Evolutionary conservation across 2,329 filamentous ascomycete genomes (phyloP).

Genomic region (Nectriaceae sp.): DNA sequence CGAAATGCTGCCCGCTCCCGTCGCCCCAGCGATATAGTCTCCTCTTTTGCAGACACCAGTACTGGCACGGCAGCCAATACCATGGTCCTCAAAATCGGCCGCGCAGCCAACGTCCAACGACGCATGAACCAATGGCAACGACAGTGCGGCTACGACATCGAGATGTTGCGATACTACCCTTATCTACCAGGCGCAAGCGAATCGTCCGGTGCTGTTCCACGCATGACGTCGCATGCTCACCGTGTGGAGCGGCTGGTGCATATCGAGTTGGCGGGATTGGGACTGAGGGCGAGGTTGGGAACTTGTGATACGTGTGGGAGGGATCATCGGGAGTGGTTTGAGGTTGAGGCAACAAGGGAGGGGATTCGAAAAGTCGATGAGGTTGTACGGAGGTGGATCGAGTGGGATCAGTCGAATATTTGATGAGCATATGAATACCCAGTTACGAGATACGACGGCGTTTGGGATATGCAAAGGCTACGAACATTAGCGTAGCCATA

Average conservation of each 20-base stretch:
- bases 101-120: conserved; percentile 81
- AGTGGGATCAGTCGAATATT: conserved; percentile 68
- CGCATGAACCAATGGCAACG: conserved; percentile 90
- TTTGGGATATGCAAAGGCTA: background rate
- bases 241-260: conserved; percentile 90
- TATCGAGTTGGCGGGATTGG: conserved; percentile 74
- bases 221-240: conserved; percentile 82
- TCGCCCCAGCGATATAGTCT: conserved; percentile 57
- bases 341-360: conserved; percentile 73
- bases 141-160: conserved; percentile 88
- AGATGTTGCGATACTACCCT: conserved; percentile 89
- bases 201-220: conserved; percentile 40
- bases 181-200: conserved; percentile 59
- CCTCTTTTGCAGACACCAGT: conserved; percentile 45
- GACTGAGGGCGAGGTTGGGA: conserved; percentile 52
- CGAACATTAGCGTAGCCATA: no score
- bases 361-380: conserved; percentile 68
- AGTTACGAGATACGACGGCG: background rate
- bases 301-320: conserved; percentile 78
- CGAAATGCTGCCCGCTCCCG: conserved; percentile 39
- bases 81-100: conserved; percentile 68
- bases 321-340: conserved; percentile 94
- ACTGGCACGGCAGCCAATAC: conserved; percentile 49
- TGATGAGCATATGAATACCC: conserved; percentile 1
- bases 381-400: conserved; percentile 80